Evolutionary conservation across 768 basidiomycete species (phyloP).

Genomic region (Rhizopogon vesiculosus): DNA sequence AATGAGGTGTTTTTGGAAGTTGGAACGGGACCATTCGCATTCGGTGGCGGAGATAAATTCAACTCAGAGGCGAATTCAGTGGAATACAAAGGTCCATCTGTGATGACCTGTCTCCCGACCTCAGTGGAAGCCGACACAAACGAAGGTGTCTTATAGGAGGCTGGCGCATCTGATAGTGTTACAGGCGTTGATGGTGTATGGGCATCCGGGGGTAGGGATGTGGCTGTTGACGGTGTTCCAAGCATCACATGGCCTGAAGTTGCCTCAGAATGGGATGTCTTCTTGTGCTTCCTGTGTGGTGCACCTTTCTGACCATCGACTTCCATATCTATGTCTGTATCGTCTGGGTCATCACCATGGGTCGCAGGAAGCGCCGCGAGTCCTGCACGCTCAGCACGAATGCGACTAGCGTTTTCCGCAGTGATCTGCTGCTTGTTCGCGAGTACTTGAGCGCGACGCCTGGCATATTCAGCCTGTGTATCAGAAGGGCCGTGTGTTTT

Average conservation of each 20-base stretch:
- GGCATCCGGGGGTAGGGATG: conserved; percentile 1
- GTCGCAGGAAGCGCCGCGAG: neutral
- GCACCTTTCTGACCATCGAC: conserved; percentile 1
- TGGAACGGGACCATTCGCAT: neutral
- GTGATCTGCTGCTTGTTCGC: conserved; percentile 22
- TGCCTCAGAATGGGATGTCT: neutral
- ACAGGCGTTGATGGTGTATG: neutral
- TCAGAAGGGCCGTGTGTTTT: neutral
- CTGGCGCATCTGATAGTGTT: neutral
- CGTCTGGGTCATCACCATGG: neutral
- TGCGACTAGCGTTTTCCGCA: conserved; percentile 22
- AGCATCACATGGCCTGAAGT: conserved; percentile 17
- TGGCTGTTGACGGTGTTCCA: neutral
- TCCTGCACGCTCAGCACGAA: conserved; percentile 17
- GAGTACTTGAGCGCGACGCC: conserved; percentile 4
- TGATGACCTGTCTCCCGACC: conserved; percentile 7
- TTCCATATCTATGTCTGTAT: conserved; percentile 2
- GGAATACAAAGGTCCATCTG: conserved; percentile 4
- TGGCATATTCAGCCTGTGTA: conserved; percentile 3
- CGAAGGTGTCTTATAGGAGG: neutral
- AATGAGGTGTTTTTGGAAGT: conserved; percentile 8
- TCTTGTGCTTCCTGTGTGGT: conserved; percentile 2
- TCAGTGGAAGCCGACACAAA: conserved; percentile 9
- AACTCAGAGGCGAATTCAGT: conserved; percentile 12
- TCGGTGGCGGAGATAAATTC: neutral